A percentile compares a stretch with the other conserved stretches of the same genome.
Evolutionary conservation across 108 stramenopile genomes (phyloP).

Genomic region (Fragilaria crotonensis): DNA sequence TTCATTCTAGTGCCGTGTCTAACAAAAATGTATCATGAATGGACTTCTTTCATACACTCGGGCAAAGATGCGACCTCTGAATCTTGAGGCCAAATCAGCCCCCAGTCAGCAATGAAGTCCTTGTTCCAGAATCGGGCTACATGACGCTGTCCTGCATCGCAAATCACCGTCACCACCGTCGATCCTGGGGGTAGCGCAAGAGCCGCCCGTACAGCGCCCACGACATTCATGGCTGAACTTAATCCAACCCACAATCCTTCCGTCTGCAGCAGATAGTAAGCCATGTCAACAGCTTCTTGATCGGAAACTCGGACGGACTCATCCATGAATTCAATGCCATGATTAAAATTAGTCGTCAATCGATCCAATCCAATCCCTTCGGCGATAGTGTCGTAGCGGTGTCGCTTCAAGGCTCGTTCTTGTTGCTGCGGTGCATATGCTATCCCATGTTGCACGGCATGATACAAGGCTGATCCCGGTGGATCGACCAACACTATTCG

Average conservation of each 20-base stretch:
- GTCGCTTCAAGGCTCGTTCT: constrained; percentile 68
- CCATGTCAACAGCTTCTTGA: constrained; percentile 93
- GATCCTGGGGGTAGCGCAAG: constrained; percentile 36
- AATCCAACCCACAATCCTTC: constrained; percentile 96
- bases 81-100: constrained; percentile 71
- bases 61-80: background rate
- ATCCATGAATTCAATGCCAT: constrained; percentile 56
- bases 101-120: constrained; percentile 62
- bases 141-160: constrained; percentile 88
- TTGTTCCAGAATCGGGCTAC: constrained; percentile 86
- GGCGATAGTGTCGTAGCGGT: constrained; percentile 94
- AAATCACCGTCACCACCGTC: constrained; percentile 84
- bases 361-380: constrained; percentile 97
- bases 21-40: no score
- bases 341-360: constrained; percentile 82
- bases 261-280: constrained; percentile 77
- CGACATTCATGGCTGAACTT: constrained; percentile 92
- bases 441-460: constrained; percentile 86
- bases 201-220: constrained; percentile 77
- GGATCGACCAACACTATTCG: constrained; percentile 87
- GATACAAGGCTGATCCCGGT: constrained; percentile 82
- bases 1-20: no score
- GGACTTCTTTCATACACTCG: background rate
- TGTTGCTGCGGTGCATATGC: constrained; percentile 82
- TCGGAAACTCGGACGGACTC: constrained; percentile 61